Evolutionary conservation across 768 basidiomycete genomes (phyloP), one percentile per base, ranked within the genome.

Genomic region (Mycena epipterygia): DNA sequence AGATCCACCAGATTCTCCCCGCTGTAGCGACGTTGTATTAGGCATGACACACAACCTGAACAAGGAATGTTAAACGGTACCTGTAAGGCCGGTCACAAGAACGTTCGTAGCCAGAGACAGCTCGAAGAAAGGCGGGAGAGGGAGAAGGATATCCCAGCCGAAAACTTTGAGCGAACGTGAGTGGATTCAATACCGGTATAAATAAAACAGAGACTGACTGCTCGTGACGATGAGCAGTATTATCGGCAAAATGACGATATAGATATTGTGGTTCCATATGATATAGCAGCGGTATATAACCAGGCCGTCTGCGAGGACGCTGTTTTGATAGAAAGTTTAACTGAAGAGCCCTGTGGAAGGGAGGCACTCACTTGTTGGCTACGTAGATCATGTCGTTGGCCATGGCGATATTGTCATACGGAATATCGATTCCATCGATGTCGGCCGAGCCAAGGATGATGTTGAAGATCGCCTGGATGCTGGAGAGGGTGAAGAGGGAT

Each of bases 271-370:
- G 67, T 76, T 77, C 80, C 80, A 81, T 32, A 80, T 70, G 21
- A 76, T 46, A 66, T 78, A 76, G 68, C 80, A 81, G 56, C 80
- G 80, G 61, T 80, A 80, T 58, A 80, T 80, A 42, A 81, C 75
- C 49, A 81, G 51, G 44, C 73, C 74, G 64, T 79, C 79, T 52
- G 78, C 79, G 49, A 81, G 74, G 55, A 77, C 64, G 53, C 80
- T 81, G 23, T 48, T 21, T 13, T n/a, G 17, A 59, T 21, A 58
- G 52, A 49, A 62, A 30, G 32, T 44, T n/a, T 41, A 32, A 49
- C 29, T 37, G 13, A 42, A 66, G 35, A 64, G 39, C 25, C 32
- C 23, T 44, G 33, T 48, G 32, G 27, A 21, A 14, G 6, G 14
- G 19, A 5, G 33, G 9, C 27, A 76, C 80, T 68, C 67, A 81